Evolutionary conservation across 176 grass and related monocot species (phyloP).

Genomic region (Areca catechu): DNA sequence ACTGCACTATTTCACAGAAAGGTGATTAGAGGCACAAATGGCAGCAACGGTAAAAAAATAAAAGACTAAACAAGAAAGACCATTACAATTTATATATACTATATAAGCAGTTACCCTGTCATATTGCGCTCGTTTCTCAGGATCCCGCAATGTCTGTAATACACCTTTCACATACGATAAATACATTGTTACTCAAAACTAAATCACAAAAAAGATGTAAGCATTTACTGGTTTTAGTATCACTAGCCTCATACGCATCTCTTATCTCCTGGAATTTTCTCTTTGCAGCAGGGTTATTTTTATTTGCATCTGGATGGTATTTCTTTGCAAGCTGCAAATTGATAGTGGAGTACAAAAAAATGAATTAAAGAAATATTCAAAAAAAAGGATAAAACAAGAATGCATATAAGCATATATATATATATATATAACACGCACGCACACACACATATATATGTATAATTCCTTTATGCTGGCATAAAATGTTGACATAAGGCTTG

Average conservation of each 20-base stretch:
- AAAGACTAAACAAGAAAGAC: no score
- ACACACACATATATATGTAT: background rate
- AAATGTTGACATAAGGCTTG: no score
- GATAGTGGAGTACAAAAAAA: background rate
- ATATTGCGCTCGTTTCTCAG: slow-evolving; percentile 69
- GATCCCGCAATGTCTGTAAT: slow-evolving; percentile 68
- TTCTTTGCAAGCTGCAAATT: slow-evolving; percentile 82
- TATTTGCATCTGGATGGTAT: slow-evolving; percentile 89
- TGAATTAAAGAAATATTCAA: background rate
- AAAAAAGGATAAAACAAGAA: background rate
- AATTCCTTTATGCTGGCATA: no score
- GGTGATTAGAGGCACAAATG: no score
- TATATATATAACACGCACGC: no score
- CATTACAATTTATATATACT: background rate
- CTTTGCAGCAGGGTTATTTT: slow-evolving; percentile 58
- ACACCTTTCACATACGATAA: slow-evolving; percentile 24
- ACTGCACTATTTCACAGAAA: no score
- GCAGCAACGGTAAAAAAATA: no score
- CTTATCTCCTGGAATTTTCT: slow-evolving; percentile 91
- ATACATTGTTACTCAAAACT: slow-evolving; percentile 11
- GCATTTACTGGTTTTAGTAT: slow-evolving; percentile 16
- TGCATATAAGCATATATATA: background rate
- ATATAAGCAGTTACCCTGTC: slow-evolving; percentile 47
- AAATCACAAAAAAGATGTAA: slow-evolving; percentile 9
- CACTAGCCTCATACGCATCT: slow-evolving; percentile 86